These are phyloP conservation scores for Iris pallida DNA, from an alignment of 116 monocot species.

Conservation along the genomic window DNA sequence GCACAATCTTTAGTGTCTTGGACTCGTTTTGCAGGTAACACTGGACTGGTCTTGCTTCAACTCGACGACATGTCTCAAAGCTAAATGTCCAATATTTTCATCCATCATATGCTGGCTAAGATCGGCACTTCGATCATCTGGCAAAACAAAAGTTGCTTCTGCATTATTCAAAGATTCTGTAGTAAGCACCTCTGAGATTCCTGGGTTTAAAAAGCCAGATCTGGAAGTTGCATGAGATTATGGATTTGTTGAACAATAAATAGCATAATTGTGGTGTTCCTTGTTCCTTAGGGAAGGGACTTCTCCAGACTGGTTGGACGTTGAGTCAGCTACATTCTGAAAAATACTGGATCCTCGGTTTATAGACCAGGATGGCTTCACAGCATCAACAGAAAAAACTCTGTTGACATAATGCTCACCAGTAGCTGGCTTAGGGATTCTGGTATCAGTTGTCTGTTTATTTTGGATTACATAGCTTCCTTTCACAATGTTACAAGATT, in stretches of 20 bases:
- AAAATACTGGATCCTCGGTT: slow-evolving; percentile 9
- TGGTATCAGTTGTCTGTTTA: slow-evolving; percentile 16
- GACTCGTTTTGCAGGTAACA: slow-evolving; percentile 19
- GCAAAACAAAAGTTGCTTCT: slow-evolving; percentile 15
- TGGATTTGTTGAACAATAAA: slow-evolving; percentile 14
- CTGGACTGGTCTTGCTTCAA: slow-evolving; percentile 23
- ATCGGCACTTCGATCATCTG: slow-evolving; percentile 14
- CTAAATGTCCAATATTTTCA: slow-evolving; percentile 24
- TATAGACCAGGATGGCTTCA: slow-evolving; percentile 3
- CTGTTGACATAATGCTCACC: slow-evolving; percentile 4
- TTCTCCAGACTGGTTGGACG: slow-evolving; percentile 18
- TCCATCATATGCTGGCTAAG: slow-evolving; percentile 19
- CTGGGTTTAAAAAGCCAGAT: slow-evolving; percentile 20
- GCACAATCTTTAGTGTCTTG: slow-evolving; percentile 29
- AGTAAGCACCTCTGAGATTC: slow-evolving; percentile 15
- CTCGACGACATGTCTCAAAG: slow-evolving; percentile 25
- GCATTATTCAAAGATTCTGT: slow-evolving; percentile 18
- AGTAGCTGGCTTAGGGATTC: slow-evolving; percentile 6
- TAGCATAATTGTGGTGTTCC: slow-evolving; percentile 5
- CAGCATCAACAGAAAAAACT: slow-evolving; percentile 9
- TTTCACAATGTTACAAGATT: slow-evolving; percentile 3
- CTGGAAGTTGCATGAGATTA: slow-evolving; percentile 9
- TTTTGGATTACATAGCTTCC: slow-evolving; percentile 8
- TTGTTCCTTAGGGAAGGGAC: slow-evolving; percentile 2
- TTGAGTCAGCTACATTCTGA: slow-evolving; percentile 11